phyloP scores from a whole-genome alignment of 2,329 filamentous ascomycete genomes.

The Calonectria ilicicola region DNA sequence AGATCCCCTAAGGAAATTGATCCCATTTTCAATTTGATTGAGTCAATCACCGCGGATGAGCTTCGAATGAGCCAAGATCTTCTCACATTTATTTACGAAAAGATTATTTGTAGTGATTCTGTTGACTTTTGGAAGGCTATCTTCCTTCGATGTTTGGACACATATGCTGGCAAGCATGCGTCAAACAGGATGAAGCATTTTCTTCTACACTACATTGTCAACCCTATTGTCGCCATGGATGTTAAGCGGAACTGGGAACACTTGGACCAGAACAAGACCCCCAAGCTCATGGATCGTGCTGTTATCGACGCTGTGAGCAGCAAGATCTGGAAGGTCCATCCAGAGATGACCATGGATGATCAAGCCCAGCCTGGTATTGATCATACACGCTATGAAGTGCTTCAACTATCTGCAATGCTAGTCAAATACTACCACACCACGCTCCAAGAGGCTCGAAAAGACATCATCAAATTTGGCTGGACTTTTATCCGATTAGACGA shows the following conservation, averaged over 20 bases:
- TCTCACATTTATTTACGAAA: slow-evolving; percentile 84
- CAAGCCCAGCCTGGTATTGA: slow-evolving; percentile 88
- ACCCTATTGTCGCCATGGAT: slow-evolving; percentile 97
- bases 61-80: slow-evolving; percentile 82
- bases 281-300: slow-evolving; percentile 83
- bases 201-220: slow-evolving; percentile 90
- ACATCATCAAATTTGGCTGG: slow-evolving; percentile 99
- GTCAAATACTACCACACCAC: slow-evolving; percentile 94
- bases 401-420: slow-evolving; percentile 93
- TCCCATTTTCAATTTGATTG: slow-evolving; percentile 85
- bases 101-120: slow-evolving; percentile 86
- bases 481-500: slow-evolving; percentile 98
- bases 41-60: slow-evolving; percentile 85
- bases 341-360: slow-evolving; percentile 86
- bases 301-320: slow-evolving; percentile 92
- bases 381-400: slow-evolving; percentile 93
- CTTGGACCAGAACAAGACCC: slow-evolving; percentile 66
- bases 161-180: slow-evolving; percentile 82
- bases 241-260: slow-evolving; percentile 85
- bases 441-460: slow-evolving; percentile 92
- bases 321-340: slow-evolving; percentile 93
- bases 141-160: slow-evolving; percentile 86
- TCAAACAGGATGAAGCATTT: slow-evolving; percentile 95
- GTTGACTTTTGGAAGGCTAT: slow-evolving; percentile 88
- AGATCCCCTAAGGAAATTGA: slow-evolving; percentile 83